Conservation (phyloP, 176 grass and related monocot genomes). For the Guadua angustifolia region DNA sequence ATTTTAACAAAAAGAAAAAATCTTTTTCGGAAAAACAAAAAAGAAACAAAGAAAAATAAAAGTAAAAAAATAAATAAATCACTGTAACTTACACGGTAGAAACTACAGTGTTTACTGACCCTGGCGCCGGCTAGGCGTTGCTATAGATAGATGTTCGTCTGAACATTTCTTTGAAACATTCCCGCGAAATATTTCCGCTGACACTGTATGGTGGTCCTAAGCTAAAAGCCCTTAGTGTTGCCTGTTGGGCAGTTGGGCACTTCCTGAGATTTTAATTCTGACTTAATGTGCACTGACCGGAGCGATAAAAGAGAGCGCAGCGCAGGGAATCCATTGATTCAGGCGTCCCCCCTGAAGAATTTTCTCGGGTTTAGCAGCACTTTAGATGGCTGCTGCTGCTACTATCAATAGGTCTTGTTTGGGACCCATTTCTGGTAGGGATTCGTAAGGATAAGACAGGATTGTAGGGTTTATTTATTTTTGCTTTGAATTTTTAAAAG, state of each 20-base stretch:
- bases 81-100: no score
- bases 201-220: neutral
- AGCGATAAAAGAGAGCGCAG: neutral
- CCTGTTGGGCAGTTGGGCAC: no score
- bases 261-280: neutral
- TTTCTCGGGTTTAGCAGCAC: neutral
- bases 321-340: neutral
- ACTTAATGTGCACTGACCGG: slow-evolving; percentile 9
- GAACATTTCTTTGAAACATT: slow-evolving; percentile 15
- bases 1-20: no score
- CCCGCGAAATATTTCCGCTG: neutral
- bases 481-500: no score
- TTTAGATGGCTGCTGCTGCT: neutral
- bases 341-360: slow-evolving; percentile 25
- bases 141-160: neutral
- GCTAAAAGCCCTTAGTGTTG: neutral
- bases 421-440: neutral
- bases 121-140: no score
- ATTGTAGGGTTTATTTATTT: no score
- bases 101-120: no score
- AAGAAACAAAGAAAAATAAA: no score
- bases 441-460: no score
- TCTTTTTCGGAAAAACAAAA: no score
- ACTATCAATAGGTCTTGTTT: neutral
- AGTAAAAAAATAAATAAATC: no score